These are phyloP conservation scores for Fusarium sp. DNA, from an alignment of 2,329 filamentous ascomycete species.

Conservation along the genomic window DNA sequence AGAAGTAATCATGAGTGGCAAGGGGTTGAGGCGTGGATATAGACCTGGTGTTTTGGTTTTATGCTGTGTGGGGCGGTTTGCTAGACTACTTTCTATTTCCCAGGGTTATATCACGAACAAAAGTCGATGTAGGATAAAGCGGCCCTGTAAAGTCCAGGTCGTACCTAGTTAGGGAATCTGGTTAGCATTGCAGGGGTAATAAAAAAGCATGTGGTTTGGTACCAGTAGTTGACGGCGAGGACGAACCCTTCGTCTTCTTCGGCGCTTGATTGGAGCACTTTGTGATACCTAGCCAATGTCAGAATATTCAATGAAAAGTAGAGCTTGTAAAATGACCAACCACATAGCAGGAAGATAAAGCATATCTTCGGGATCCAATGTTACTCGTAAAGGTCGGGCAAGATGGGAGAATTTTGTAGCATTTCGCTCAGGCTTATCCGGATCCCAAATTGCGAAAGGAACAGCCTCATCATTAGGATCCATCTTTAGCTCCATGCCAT, in stretches of 20 bases:
- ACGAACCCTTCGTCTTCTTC: slow-evolving; percentile 79
- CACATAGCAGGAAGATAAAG: slow-evolving; percentile 85
- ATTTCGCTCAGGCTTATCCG: slow-evolving; percentile 64
- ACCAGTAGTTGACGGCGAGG: slow-evolving; percentile 87
- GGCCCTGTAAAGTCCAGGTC: slow-evolving; percentile 81
- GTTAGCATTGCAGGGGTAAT: not conserved
- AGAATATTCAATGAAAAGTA: not conserved
- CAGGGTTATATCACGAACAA: slow-evolving; percentile 59
- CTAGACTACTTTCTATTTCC: slow-evolving; percentile 18
- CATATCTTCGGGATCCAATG: slow-evolving; percentile 80
- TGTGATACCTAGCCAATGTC: slow-evolving; percentile 73
- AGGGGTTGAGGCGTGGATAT: slow-evolving; percentile 8
- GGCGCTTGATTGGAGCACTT: slow-evolving; percentile 77
- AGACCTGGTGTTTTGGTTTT: slow-evolving; percentile 27
- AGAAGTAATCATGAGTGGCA: slow-evolving; percentile 54
- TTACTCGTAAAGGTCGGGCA: slow-evolving; percentile 73
- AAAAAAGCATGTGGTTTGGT: slow-evolving; percentile 37
- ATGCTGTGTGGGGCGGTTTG: slow-evolving; percentile 18
- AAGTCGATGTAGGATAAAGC: slow-evolving; percentile 71
- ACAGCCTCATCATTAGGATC: slow-evolving; percentile 57
- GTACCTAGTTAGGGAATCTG: slow-evolving; percentile 65
- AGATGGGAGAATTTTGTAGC: slow-evolving; percentile 70
- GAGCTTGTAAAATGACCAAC: slow-evolving; percentile 56
- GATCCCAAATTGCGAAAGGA: slow-evolving; percentile 81
- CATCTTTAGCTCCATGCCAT: slow-evolving; percentile 47